phyloP scores from a whole-genome alignment of 192 early-diverging fungal species.

The Coemansia sp. region DNA sequence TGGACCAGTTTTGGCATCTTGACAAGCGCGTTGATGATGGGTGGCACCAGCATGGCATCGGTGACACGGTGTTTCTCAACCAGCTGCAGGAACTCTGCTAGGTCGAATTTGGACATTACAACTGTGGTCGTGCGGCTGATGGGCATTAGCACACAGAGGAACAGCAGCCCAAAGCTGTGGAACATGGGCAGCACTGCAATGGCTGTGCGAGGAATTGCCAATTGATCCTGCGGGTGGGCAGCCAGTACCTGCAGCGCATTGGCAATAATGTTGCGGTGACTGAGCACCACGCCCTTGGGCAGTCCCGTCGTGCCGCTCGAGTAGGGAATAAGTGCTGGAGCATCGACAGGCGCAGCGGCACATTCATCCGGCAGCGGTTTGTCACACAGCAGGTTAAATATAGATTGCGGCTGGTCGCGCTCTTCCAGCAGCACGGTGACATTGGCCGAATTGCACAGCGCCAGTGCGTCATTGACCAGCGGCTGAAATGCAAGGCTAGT shows the following conservation, averaged over 20 bases:
- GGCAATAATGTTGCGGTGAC: conserved; percentile 65
- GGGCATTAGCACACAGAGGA: conserved; percentile 24
- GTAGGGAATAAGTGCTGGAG: conserved; percentile 60
- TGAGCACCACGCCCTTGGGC: conserved; percentile 64
- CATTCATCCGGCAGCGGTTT: background rate
- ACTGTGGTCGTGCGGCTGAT: conserved; percentile 38
- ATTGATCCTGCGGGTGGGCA: background rate
- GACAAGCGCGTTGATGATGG: conserved; percentile 63
- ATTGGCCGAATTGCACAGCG: background rate
- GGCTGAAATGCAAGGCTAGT: conserved; percentile 31
- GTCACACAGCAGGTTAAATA: conserved; percentile 8
- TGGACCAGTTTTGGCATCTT: conserved; percentile 61
- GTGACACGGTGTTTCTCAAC: conserved; percentile 64
- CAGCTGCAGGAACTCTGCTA: conserved; percentile 56
- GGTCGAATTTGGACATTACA: conserved; percentile 69
- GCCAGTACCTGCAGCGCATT: conserved; percentile 48
- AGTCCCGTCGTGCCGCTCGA: conserved; percentile 67
- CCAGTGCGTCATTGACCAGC: conserved; percentile 1
- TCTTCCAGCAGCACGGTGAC: background rate
- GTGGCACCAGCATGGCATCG: conserved; percentile 60
- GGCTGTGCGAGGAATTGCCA: conserved; percentile 2
- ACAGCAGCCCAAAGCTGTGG: conserved; percentile 53
- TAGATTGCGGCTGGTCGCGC: background rate
- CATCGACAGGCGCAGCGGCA: background rate
- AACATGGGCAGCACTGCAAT: conserved; percentile 62